These are phyloP conservation scores for Thozetella sp. DNA, from an alignment of 495 filamentous ascomycete genomes.

Conservation along the genomic window DNA sequence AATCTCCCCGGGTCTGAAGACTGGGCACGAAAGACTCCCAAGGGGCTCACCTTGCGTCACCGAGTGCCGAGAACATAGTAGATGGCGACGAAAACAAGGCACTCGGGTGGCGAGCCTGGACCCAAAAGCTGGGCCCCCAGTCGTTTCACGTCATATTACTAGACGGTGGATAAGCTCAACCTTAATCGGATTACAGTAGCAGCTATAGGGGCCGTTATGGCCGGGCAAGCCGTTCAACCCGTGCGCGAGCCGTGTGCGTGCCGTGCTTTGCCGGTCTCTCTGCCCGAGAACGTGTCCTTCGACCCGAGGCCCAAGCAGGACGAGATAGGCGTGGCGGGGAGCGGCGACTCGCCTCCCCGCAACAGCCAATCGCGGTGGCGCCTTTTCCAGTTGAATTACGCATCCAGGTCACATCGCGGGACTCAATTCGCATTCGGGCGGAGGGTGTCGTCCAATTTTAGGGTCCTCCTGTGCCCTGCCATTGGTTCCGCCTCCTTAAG, in stretches of 20 bases:
- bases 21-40: too few species aligned
- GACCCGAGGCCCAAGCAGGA: background rate
- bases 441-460: background rate
- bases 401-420: background rate
- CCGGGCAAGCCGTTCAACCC: background rate
- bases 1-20: too few species aligned
- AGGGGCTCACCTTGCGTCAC: background rate
- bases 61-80: background rate
- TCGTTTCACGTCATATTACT: background rate
- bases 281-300: background rate
- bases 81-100: background rate
- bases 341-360: background rate
- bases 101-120: background rate
- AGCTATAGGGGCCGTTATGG: background rate
- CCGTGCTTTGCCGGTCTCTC: background rate
- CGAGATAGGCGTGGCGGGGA: background rate
- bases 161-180: background rate
- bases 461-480: background rate
- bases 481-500: too few species aligned
- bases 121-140: background rate
- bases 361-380: background rate
- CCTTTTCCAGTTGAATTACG: background rate
- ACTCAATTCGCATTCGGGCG: background rate
- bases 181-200: background rate
- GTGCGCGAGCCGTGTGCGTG: too few species aligned